Percentiles rank a stretch among this genome's conserved stretches.
phyloP scores from a whole-genome alignment of 306 rosid species.

The Citrullus mucosospermus region DNA sequence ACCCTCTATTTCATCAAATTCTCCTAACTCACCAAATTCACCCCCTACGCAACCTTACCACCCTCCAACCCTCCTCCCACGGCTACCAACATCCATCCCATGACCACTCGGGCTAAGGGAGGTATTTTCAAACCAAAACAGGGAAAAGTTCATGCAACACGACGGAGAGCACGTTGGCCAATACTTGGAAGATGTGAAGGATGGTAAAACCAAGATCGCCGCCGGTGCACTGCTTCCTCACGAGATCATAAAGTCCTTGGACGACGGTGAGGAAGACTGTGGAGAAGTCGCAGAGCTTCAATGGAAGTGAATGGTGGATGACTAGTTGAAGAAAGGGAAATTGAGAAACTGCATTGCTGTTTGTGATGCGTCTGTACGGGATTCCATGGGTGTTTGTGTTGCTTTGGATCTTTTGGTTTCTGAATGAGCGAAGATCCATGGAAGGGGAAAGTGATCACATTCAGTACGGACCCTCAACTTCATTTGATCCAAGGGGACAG shows the following conservation, averaged over 20 bases:
- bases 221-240: constrained; percentile 35
- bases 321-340: constrained; percentile 19
- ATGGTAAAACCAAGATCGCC: constrained; percentile 23
- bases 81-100: no score
- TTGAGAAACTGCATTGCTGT: constrained; percentile 23
- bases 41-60: no score
- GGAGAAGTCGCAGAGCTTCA: constrained; percentile 24
- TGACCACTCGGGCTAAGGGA: no score
- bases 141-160: constrained; percentile 9
- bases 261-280: not conserved
- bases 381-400: constrained; percentile 23
- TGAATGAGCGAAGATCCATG: constrained; percentile 30
- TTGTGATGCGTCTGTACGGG: constrained; percentile 17
- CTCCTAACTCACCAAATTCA: no score
- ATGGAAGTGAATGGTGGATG: constrained; percentile 26
- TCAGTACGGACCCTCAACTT: constrained; percentile 12
- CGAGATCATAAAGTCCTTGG: constrained; percentile 15
- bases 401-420: constrained; percentile 26
- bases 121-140: not conserved
- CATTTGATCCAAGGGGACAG: constrained; percentile 20
- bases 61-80: no score
- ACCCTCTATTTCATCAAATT: no score
- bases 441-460: constrained; percentile 33
- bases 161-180: constrained; percentile 18
- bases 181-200: constrained; percentile 12